Evolutionary conservation across 495 filamentous ascomycete species (phyloP), one percentile per base, ranked within the genome.

Genomic region (Penicillium atrosanguineum): DNA sequence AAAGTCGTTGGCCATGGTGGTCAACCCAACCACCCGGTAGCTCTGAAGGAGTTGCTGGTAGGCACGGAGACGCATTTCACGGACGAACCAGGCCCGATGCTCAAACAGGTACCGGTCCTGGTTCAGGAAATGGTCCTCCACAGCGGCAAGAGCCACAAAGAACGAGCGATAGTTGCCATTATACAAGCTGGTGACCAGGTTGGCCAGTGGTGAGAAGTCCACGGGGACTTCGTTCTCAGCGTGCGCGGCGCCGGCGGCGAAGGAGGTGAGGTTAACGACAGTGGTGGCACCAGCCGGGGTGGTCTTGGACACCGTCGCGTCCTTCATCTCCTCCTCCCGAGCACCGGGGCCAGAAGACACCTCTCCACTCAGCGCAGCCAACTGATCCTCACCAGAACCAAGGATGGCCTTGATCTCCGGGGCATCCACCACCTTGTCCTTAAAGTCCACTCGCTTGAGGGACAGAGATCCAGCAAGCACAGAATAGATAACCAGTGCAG

Each of bases 11-110:
- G 94, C 94, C 93, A 98, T 98, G 77, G 87, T 96, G 67, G 85
- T 85, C 62, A 98, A 76, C 7, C 91, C 90, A 18, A 98, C 94
- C n/a, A 97, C 90, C 29, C 91, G 86, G 70, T 98, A 98, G 67
- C 89, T 94, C 75, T 96, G 91, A n/a, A 98, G 81, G 23, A 98
- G 81, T 73, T 98, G 94, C 71, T 94, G 88, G 70, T 98, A 98
- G 37, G 89, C 93, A 48, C 92, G 84, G 43, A 96, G 83, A 51
- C 94, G 86, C 94, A 97, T 98, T 77, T 98, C 94, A 29, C 94
- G 88, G 52, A 97, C 91, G 70, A 91, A 97, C 93, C 93, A 98
- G 53, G 84, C 82, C 56, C 86, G 87, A 72, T 98, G 94, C 75
- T 97, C 95, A 61, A 89, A 84, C 48, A 98, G 77, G 71, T 97